Percentiles rank a stretch among this genome's conserved stretches.
phyloP scores from a whole-genome alignment of 2,329 filamentous ascomycete species.

The Berkeleyomyces basicola region DNA sequence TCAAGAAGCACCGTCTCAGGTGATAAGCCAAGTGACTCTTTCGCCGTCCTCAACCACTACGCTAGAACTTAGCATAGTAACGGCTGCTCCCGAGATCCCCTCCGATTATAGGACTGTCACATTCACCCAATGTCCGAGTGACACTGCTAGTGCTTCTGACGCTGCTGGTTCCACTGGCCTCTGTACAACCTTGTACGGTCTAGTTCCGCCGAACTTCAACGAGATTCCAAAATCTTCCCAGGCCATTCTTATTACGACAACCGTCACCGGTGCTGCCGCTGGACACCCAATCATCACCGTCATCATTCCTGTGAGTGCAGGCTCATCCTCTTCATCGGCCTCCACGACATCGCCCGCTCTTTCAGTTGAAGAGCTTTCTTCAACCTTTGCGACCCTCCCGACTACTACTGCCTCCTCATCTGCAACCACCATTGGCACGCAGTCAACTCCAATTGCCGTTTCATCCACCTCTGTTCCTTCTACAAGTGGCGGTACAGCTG shows the following conservation, averaged over 20 bases:
- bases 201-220: constrained; percentile 5
- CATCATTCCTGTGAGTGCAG: constrained; percentile 3
- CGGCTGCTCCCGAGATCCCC: constrained; percentile 3
- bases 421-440: neutral
- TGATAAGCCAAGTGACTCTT: neutral
- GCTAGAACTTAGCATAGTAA: neutral
- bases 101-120: constrained; percentile 10
- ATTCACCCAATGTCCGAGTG: constrained; percentile 7
- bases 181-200: constrained; percentile 6
- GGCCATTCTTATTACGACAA: constrained; percentile 5
- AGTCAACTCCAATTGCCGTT: neutral
- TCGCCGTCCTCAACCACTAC: constrained; percentile 1
- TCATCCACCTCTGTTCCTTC: neutral
- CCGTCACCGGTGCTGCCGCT: constrained; percentile 2
- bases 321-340: neutral
- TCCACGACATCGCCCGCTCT: neutral
- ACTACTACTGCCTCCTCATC: neutral
- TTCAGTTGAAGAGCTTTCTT: neutral
- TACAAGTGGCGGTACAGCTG: neutral
- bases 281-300: constrained; percentile 10
- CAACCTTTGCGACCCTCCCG: neutral
- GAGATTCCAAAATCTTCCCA: constrained; percentile 1
- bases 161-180: neutral
- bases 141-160: neutral
- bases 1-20: constrained; percentile 1